Conservation (phyloP, 1,284 basidiomycete genomes). For the Ganoderma multipileum region DNA sequence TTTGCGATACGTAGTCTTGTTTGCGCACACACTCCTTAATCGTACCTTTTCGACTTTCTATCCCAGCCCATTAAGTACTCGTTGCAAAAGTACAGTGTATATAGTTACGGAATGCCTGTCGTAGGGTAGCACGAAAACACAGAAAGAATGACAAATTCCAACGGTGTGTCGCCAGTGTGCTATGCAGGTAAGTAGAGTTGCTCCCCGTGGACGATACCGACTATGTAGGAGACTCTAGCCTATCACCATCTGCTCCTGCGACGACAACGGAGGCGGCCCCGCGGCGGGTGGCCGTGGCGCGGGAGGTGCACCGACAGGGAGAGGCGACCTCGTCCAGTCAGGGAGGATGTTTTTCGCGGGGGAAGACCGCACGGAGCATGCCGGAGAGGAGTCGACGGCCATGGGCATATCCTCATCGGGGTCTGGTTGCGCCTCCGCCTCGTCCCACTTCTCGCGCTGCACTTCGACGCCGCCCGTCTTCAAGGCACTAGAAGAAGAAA, state of each 20-base stretch:
- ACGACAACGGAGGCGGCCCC: conserved; percentile 27
- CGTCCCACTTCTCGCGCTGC: conserved; percentile 84
- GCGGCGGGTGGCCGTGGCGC: conserved; percentile 45
- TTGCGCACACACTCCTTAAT: neutral
- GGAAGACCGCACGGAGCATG: conserved; percentile 31
- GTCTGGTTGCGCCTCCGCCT: conserved; percentile 53
- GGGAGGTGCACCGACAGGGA: conserved; percentile 67
- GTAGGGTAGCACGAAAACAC: conserved; percentile 22
- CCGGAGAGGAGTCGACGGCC: conserved; percentile 28
- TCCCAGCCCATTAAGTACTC: neutral
- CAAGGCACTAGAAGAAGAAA: conserved; percentile 55
- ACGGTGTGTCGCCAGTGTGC: too few species aligned
- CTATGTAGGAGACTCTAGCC: conserved; percentile 28
- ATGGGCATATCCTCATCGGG: conserved; percentile 46
- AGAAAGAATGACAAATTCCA: neutral
- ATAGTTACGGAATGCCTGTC: conserved; percentile 26
- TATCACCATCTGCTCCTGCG: conserved; percentile 41
- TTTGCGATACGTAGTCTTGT: neutral
- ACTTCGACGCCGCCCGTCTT: conserved; percentile 88
- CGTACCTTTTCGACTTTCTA: neutral
- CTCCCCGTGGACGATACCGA: too few species aligned
- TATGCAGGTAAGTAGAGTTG: too few species aligned
- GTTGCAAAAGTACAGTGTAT: conserved; percentile 31
- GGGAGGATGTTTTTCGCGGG: conserved; percentile 58
- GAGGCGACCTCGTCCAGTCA: conserved; percentile 79